A percentile compares a stretch with the other conserved stretches of the same genome.
Evolutionary conservation across 495 filamentous ascomycete genomes (phyloP).

Genomic region (Aspergillus wentii): DNA sequence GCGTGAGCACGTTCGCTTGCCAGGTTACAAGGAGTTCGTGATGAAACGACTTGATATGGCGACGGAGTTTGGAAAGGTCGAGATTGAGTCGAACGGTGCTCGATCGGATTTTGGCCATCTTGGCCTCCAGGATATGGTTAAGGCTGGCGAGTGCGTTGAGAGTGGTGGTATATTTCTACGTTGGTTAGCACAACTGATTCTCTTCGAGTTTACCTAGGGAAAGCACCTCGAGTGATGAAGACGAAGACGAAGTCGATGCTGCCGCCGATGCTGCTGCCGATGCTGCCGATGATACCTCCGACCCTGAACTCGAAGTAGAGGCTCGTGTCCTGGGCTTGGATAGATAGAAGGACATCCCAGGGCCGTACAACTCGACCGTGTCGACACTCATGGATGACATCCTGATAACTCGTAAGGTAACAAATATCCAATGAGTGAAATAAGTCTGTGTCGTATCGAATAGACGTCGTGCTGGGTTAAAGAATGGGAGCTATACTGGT

Average conservation of each 20-base stretch:
- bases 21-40: constrained; percentile 28
- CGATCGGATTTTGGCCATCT: constrained; percentile 15
- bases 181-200: too few relatives aligned
- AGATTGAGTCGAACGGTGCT: constrained; percentile 19
- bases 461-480: too few relatives aligned
- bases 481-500: too few relatives aligned
- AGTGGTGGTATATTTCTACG: constrained; percentile 13
- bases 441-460: too few relatives aligned
- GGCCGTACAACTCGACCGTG: constrained; percentile 15
- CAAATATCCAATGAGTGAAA: too few relatives aligned
- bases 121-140: constrained; percentile 18
- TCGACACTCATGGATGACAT: constrained; percentile 17
- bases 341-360: constrained; percentile 23
- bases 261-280: too few relatives aligned
- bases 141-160: constrained; percentile 18
- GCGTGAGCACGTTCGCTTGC: constrained; percentile 36
- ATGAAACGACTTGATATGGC: constrained; percentile 22
- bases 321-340: constrained; percentile 1
- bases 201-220: too few relatives aligned
- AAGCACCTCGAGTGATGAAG: too few relatives aligned
- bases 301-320: not conserved
- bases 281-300: too few relatives aligned
- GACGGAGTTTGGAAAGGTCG: constrained; percentile 23
- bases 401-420: too few relatives aligned
- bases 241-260: too few relatives aligned